phyloP scores from a whole-genome alignment of 2,329 filamentous ascomycete genomes.

The Ceratocystis variospora region DNA sequence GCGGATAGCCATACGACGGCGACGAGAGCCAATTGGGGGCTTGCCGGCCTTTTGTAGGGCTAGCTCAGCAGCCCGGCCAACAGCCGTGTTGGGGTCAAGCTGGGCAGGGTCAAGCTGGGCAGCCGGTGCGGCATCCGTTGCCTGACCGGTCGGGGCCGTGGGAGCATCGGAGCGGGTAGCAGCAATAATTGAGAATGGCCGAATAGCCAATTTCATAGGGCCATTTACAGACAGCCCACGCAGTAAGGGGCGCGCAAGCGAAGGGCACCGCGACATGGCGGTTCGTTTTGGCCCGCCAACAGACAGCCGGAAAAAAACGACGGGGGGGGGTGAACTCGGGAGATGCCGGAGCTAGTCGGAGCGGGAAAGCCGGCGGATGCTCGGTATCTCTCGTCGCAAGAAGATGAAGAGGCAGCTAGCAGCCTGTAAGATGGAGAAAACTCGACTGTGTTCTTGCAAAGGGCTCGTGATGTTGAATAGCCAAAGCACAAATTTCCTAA shows the following conservation, averaged over 20 bases:
- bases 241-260: slow-evolving; percentile 42
- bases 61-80: slow-evolving; percentile 49
- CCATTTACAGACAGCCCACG: slow-evolving; percentile 22
- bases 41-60: slow-evolving; percentile 53
- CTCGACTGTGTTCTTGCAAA: background rate
- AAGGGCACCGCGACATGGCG: slow-evolving; percentile 46
- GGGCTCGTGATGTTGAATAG: background rate
- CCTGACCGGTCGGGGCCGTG: slow-evolving; percentile 16
- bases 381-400: background rate
- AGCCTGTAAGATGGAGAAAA: background rate
- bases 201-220: slow-evolving; percentile 26
- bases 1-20: slow-evolving; percentile 62
- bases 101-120: slow-evolving; percentile 26
- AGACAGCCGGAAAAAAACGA: background rate
- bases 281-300: background rate
- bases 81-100: slow-evolving; percentile 55
- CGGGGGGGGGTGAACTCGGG: background rate
- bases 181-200: slow-evolving; percentile 28
- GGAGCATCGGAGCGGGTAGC: slow-evolving; percentile 25
- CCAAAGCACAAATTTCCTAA: slow-evolving; percentile 3
- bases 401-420: background rate
- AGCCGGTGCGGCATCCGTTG: slow-evolving; percentile 16
- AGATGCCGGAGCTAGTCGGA: background rate
- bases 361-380: background rate
- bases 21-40: slow-evolving; percentile 66